A percentile compares a stretch with the other conserved stretches of the same genome.
Evolutionary conservation across 2,329 filamentous ascomycete species (phyloP).

Genomic region (Xylariaceae sp.): DNA sequence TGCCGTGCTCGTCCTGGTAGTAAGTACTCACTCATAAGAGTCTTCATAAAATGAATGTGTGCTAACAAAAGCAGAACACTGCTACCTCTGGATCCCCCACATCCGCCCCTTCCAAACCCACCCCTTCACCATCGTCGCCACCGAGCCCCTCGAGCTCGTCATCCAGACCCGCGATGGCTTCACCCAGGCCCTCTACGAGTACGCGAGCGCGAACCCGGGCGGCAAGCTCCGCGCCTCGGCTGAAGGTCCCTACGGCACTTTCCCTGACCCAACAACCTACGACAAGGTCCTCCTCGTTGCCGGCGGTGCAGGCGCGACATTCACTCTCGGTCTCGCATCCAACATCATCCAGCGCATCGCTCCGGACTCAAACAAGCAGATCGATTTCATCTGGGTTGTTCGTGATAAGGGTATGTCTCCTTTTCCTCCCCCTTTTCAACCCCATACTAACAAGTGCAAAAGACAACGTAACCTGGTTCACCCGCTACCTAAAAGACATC

Average conservation of each 20-base stretch:
- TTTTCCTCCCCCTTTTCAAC: background rate
- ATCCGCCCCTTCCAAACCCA: slow-evolving; percentile 55
- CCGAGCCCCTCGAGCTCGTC: slow-evolving; percentile 52
- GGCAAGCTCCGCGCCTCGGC: slow-evolving; percentile 46
- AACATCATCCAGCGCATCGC: slow-evolving; percentile 42
- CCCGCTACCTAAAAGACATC: slow-evolving; percentile 36
- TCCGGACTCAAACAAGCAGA: slow-evolving; percentile 33
- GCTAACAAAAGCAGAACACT: slow-evolving; percentile 43
- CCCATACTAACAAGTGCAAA: background rate
- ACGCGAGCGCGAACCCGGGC: slow-evolving; percentile 47
- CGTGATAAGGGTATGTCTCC: slow-evolving; percentile 39
- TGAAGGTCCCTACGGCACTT: slow-evolving; percentile 55
- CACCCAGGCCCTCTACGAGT: slow-evolving; percentile 49
- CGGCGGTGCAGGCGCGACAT: slow-evolving; percentile 57
- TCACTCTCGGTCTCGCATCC: slow-evolving; percentile 46
- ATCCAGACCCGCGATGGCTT: slow-evolving; percentile 55
- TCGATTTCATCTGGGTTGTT: slow-evolving; percentile 48
- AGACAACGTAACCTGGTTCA: slow-evolving; percentile 37
- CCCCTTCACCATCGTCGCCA: slow-evolving; percentile 56
- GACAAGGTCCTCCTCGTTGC: slow-evolving; percentile 56
- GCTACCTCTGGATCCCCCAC: slow-evolving; percentile 58
- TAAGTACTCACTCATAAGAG: slow-evolving; percentile 13
- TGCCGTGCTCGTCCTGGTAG: slow-evolving; percentile 44
- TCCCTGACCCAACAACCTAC: slow-evolving; percentile 46
- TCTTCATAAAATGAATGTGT: too few relatives aligned